Evolutionary conservation across 805 yeast species (phyloP).

Genomic region (Ogataea kodamae): DNA sequence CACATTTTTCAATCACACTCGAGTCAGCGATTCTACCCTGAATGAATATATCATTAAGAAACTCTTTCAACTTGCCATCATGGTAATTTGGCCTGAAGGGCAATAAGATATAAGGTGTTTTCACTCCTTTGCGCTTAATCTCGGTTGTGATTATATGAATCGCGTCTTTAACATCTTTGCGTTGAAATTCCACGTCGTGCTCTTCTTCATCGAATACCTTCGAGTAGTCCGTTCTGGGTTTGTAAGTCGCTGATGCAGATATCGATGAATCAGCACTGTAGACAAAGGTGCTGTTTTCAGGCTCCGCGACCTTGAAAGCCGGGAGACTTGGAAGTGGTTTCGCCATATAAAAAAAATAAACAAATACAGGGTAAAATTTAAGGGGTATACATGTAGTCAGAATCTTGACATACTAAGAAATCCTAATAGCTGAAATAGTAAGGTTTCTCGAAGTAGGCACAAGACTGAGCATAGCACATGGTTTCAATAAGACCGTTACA

Average conservation of each 20-base stretch:
- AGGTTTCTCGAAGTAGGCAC: too few species aligned
- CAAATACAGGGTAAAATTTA: conserved; percentile 5
- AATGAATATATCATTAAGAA: conserved; percentile 55
- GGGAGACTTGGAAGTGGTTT: conserved; percentile 28
- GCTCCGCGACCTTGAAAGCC: conserved; percentile 16
- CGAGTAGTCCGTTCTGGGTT: conserved; percentile 29
- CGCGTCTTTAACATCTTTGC: conserved; percentile 63
- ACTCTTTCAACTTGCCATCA: conserved; percentile 54
- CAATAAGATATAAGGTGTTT: conserved; percentile 68
- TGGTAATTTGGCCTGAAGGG: conserved; percentile 73
- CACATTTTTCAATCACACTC: conserved; percentile 37
- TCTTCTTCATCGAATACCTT: conserved; percentile 23
- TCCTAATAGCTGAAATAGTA: too few species aligned
- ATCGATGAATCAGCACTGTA: conserved; percentile 28
- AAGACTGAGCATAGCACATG: too few species aligned
- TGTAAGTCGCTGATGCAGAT: conserved; percentile 11
- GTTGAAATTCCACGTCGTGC: conserved; percentile 44
- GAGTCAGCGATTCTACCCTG: conserved; percentile 48
- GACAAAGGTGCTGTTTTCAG: conserved; percentile 28
- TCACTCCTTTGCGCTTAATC: conserved; percentile 59
- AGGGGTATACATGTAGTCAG: too few species aligned
- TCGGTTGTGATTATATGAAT: conserved; percentile 71
- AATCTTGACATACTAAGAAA: too few species aligned
- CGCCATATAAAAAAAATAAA: conserved; percentile 8
- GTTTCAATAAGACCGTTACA: too few species aligned